Conservation (phyloP, 495 filamentous ascomycete species). For the Rostrohypoxylon terebratum region DNA sequence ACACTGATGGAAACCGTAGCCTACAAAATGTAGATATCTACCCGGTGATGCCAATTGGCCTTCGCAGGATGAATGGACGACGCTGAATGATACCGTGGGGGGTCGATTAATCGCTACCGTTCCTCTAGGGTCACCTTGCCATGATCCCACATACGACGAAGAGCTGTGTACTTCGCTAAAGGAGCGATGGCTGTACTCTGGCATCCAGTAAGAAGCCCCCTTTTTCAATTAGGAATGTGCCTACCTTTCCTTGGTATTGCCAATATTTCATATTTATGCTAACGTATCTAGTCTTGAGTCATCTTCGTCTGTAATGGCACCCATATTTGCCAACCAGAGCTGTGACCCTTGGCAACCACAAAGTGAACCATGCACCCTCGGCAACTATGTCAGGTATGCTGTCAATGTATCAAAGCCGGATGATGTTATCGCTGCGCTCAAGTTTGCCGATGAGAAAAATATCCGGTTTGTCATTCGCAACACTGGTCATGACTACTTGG, state of each 20-base stretch:
- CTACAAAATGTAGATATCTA: slow-evolving; percentile 36
- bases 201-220: slow-evolving; percentile 47
- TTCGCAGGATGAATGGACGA: slow-evolving; percentile 52
- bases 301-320: slow-evolving; percentile 58
- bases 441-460: slow-evolving; percentile 60
- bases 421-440: slow-evolving; percentile 60
- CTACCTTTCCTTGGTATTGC: background rate
- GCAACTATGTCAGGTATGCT: slow-evolving; percentile 69
- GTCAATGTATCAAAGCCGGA: slow-evolving; percentile 57
- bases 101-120: slow-evolving; percentile 61
- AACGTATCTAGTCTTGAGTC: slow-evolving; percentile 61
- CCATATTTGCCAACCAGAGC: slow-evolving; percentile 56
- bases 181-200: slow-evolving; percentile 41
- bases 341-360: slow-evolving; percentile 61
- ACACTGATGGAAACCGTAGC: background rate
- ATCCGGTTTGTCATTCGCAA: slow-evolving; percentile 63
- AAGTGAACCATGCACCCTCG: slow-evolving; percentile 63
- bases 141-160: slow-evolving; percentile 47
- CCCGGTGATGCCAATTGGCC: slow-evolving; percentile 63
- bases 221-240: too few species aligned
- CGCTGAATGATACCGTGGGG: slow-evolving; percentile 57
- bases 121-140: slow-evolving; percentile 59
- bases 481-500: slow-evolving; percentile 71
- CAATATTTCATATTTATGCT: slow-evolving; percentile 42
- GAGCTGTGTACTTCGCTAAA: slow-evolving; percentile 24